Conservation (phyloP, 306 rosid species). For the Fragaria nilgerrensis region DNA sequence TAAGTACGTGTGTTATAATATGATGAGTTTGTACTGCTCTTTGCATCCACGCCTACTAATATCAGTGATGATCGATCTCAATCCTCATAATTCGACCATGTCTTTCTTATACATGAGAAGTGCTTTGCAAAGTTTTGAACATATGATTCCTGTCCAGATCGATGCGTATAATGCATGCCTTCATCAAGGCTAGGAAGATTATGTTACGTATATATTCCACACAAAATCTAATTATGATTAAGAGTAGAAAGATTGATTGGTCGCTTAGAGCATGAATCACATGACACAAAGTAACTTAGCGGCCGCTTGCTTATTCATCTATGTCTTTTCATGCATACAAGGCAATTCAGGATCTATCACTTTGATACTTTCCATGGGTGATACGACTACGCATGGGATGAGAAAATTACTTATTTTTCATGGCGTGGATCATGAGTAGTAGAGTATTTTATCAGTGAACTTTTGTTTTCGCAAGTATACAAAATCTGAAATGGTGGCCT, state of each 20-base stretch:
- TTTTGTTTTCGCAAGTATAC: slow-evolving; percentile 13
- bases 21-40: too few species aligned
- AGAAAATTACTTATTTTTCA: slow-evolving; percentile 7
- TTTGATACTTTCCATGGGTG: slow-evolving; percentile 20
- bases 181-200: neutral
- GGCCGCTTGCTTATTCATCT: neutral
- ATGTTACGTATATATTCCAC: neutral
- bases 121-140: neutral
- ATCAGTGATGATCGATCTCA: neutral
- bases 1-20: too few species aligned
- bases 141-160: neutral
- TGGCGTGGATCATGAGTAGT: slow-evolving; percentile 21
- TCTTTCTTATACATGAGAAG: neutral
- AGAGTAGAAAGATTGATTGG: neutral
- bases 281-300: neutral
- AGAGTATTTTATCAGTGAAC: slow-evolving; percentile 1
- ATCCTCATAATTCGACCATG: neutral
- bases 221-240: neutral
- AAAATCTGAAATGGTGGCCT: slow-evolving; percentile 2
- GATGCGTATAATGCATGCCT: neutral
- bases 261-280: neutral
- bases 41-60: too few species aligned
- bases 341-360: neutral
- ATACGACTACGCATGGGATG: slow-evolving; percentile 14
- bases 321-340: slow-evolving; percentile 7